Base-by-base conservation (phyloP, 371 early-diverging fungal genomes). In the Thermomucor indicae-seudaticae region DNA sequence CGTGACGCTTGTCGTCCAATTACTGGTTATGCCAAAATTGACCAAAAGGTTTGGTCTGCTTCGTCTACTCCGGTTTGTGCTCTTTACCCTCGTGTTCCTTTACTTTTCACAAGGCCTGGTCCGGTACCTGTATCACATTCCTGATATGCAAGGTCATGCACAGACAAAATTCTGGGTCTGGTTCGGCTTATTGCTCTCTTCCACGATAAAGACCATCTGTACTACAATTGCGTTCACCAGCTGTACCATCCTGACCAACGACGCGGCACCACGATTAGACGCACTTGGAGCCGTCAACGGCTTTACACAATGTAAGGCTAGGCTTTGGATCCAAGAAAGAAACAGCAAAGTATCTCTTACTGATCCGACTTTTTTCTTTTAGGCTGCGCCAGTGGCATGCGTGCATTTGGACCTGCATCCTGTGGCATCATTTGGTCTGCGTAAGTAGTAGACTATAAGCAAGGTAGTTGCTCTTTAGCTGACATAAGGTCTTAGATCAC, bases 1-100 rank as follows among this genome's bases (percentile, higher is more conserved):
- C 2, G 43, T 78, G 3, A 76, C 79, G 1, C 39, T 90, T 4
- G 50, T 77, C 31, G 47, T 75, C 20, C 88, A 87, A 52, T 64
- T 89, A 1, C 20, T 80, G 24, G 14, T 53, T 2, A 16, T 53
- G 16, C 88, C 89, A 2, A 42, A 50, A 0, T 50, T 80, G 25
- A 67, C 75, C 35, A 46, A 56, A 45, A 62, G 59, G 20, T 65
- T 74, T 46, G 81, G 83, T n/a, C 57, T 74, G 0, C 31, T 80
- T 0, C 43, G 52, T 7, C 60, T 84, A 17, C 85, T 80, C 58
- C 80, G 65, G 7, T 48, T 55, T 2, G 80, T 76, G 1, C 62
- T 76, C 2, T 51, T 60, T 7, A 10, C 69, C 0, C 61, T 64
- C 10, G 53, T 81, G 6, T 64, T 78, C 19, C 43, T 75, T 0